phyloP scores from a whole-genome alignment of 2,329 filamentous ascomycete genomes.

The Blastomyces gilchristii region DNA sequence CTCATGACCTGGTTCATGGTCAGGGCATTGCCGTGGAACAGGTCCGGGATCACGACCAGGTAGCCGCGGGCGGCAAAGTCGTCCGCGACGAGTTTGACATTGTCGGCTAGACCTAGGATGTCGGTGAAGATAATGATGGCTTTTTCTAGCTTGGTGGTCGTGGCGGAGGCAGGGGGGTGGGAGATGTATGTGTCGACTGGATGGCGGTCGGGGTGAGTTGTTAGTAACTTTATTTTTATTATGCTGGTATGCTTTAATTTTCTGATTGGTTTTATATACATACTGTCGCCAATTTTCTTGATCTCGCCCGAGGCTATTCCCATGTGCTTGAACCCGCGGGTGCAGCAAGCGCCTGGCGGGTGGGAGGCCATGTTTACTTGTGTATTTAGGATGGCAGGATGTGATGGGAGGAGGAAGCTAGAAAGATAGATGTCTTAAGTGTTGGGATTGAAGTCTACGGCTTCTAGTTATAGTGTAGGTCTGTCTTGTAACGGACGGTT shows the following conservation, averaged over 20 bases:
- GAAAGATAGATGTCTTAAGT: too few species aligned
- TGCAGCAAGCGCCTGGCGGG: constrained; percentile 40
- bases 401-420: too few species aligned
- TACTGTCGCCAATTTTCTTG: constrained; percentile 39
- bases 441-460: too few species aligned
- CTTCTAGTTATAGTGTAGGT: too few species aligned
- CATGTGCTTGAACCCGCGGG: constrained; percentile 43
- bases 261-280: constrained; percentile 13
- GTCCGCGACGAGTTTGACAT: constrained; percentile 59
- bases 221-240: too few species aligned
- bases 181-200: constrained; percentile 48
- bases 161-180: constrained; percentile 34
- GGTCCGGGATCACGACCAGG: constrained; percentile 56
- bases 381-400: too few species aligned
- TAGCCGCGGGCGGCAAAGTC: constrained; percentile 65
- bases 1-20: constrained; percentile 41
- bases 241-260: too few species aligned
- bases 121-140: constrained; percentile 50
- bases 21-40: constrained; percentile 58
- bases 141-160: constrained; percentile 41
- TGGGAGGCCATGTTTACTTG: constrained; percentile 35
- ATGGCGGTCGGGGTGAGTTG: too few species aligned
- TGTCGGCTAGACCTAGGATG: constrained; percentile 49
- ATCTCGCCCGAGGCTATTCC: constrained; percentile 40
- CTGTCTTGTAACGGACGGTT: too few species aligned